A percentile compares a stretch with the other conserved stretches of the same genome.
Conservation (phyloP, 1,284 basidiomycete genomes). For the Peniophora sp. region DNA sequence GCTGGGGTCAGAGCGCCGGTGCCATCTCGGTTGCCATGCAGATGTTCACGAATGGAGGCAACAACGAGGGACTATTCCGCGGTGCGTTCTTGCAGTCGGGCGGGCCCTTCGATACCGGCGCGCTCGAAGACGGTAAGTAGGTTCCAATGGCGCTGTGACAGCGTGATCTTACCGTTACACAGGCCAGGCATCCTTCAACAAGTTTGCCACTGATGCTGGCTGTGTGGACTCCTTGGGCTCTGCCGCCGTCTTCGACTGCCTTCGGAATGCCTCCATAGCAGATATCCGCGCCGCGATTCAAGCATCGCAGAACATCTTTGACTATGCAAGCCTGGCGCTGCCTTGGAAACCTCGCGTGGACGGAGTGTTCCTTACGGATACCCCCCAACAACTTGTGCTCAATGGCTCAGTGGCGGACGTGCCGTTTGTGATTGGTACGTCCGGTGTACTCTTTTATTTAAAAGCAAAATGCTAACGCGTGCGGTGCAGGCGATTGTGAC, state of each 20-base stretch:
- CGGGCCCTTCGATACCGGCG: constrained; percentile 18
- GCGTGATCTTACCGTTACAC: not conserved
- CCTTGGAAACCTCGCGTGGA: constrained; percentile 21
- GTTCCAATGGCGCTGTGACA: not conserved
- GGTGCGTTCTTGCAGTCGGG: constrained; percentile 28
- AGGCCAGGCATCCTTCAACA: constrained; percentile 3
- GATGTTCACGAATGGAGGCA: constrained; percentile 20
- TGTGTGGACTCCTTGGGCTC: not conserved
- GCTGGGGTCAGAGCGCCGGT: constrained; percentile 35
- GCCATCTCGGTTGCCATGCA: constrained; percentile 24
- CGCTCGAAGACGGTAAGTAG: constrained; percentile 11
- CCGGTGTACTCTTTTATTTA: not conserved
- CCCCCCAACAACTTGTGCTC: constrained; percentile 15
- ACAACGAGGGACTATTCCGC: constrained; percentile 23
- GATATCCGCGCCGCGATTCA: not conserved
- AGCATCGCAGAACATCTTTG: constrained; percentile 2
- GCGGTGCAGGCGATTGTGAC: constrained; percentile 28
- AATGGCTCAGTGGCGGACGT: constrained; percentile 16
- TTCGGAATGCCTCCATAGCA: not conserved
- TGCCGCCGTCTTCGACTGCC: not conserved
- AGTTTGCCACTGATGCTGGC: not conserved
- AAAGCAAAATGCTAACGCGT: not conserved
- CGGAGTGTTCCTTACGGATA: constrained; percentile 20
- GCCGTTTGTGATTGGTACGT: constrained; percentile 19
- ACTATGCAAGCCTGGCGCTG: constrained; percentile 17